Percentiles rank a stretch among this genome's conserved stretches.
Evolutionary conservation across 331 rosid genomes (phyloP).

Genomic region (Erythrophleum ivorense): DNA sequence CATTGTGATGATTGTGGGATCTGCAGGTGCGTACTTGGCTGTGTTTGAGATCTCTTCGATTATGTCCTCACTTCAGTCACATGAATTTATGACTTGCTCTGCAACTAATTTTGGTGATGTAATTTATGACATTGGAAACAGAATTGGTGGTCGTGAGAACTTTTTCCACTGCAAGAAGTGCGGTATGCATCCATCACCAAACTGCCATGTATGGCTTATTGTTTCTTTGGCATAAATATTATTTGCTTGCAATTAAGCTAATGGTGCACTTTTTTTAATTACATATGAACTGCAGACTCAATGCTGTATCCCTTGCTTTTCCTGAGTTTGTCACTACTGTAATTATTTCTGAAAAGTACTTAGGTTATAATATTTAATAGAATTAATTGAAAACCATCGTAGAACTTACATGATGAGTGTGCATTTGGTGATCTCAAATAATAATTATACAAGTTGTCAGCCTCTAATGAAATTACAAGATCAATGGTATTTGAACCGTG

Average conservation of each 20-base stretch:
- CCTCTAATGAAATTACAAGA: background rate
- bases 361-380: background rate
- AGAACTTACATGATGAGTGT: background rate
- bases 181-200: constrained; percentile 13
- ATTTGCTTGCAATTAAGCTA: no score
- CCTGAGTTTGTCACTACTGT: background rate
- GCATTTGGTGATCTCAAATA: background rate
- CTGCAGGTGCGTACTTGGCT: constrained; percentile 67
- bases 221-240: background rate
- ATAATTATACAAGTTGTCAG: background rate
- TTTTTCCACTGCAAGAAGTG: constrained; percentile 62
- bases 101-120: constrained; percentile 30
- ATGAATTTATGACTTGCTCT: constrained; percentile 19
- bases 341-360: background rate
- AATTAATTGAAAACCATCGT: background rate
- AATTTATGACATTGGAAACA: constrained; percentile 46
- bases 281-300: constrained; percentile 12
- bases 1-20: constrained; percentile 95
- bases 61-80: constrained; percentile 16
- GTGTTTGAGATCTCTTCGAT: background rate
- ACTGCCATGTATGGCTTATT: background rate
- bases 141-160: constrained; percentile 71
- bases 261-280: background rate
- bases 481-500: background rate
- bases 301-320: background rate